Base-by-base conservation (phyloP, 164 flowering plant species). In the Malania oleifera region DNA sequence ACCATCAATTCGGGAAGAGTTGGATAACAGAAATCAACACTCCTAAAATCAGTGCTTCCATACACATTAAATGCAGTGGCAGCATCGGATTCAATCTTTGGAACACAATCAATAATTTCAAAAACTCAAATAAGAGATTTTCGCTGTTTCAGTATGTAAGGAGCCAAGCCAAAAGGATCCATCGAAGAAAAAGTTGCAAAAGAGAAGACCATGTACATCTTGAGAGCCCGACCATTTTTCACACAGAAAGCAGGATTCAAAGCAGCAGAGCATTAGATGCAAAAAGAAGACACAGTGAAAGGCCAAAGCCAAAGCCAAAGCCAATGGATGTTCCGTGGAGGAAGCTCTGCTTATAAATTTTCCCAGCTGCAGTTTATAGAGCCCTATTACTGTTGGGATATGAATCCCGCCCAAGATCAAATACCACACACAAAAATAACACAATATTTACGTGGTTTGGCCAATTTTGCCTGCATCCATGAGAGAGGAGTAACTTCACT, bases 341-440 rank as follows among this genome's bases (percentile, higher is more conserved):
- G 56, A 88, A 88, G 59, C 96, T 88, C 79, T 88, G 77, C 64
- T 63, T 88, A 67, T 83, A 82, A 73, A 88, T 88, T 69, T 65
- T 79, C 27, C 57, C 15, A 93, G 77, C 61, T 93, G 96, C 54
- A 73, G 40, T 44, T 88, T 73, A 67, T 93, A 93, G 60, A 93
- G 95, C 71, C 85, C 97, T 95, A 90, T 88, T 5, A 93, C 95
- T n/a, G n/a, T n/a, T n/a, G n/a, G n/a, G n/a, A n/a, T n/a, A n/a
- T n/a, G n/a, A n/a, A n/a, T n/a, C n/a, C n/a, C n/a, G n/a, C n/a
- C n/a, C n/a, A n/a, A n/a, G n/a, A n/a, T n/a, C n/a, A n/a, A n/a
- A n/a, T n/a, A n/a, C n/a, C n/a, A n/a, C n/a, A n/a, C n/a, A n/a
- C n/a, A n/a, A n/a, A n/a, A n/a, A n/a, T n/a, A n/a, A n/a, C n/a